Conservation (phyloP, 2,329 filamentous ascomycete species). For the Annulohypoxylon truncatum region DNA sequence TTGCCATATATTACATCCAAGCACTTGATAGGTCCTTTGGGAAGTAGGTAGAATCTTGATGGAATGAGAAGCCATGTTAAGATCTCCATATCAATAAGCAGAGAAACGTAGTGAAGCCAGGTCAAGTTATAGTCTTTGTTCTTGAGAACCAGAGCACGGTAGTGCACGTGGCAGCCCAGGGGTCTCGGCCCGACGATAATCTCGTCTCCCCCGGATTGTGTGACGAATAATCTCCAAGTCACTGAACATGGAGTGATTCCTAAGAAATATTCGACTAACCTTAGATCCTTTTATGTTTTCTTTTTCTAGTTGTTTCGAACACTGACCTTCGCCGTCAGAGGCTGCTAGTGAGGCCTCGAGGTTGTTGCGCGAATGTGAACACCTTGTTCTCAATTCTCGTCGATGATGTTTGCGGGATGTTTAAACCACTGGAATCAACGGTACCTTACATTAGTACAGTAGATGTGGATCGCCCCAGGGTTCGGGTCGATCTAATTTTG, state of each 20-base stretch:
- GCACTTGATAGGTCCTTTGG: background rate
- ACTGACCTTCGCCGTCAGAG: background rate
- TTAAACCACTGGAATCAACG: background rate
- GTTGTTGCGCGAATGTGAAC: background rate
- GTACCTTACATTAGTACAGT: slow-evolving; percentile 32
- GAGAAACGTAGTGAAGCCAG: background rate
- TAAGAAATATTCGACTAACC: slow-evolving; percentile 21
- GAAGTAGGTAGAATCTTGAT: background rate
- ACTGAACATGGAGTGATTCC: background rate
- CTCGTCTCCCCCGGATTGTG: slow-evolving; percentile 9
- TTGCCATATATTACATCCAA: too few species aligned
- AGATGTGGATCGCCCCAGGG: slow-evolving; percentile 18
- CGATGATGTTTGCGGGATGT: slow-evolving; percentile 9
- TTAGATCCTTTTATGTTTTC: background rate
- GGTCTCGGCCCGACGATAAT: slow-evolving; percentile 5
- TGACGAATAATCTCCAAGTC: slow-evolving; percentile 9
- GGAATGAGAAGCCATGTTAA: background rate
- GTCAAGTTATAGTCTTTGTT: background rate
- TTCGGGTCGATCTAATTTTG: slow-evolving; percentile 9
- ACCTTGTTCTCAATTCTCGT: background rate
- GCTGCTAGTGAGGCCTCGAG: background rate
- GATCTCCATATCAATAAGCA: too few species aligned
- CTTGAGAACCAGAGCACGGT: background rate
- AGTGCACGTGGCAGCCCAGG: slow-evolving; percentile 19
- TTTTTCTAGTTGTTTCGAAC: slow-evolving; percentile 5